Evolutionary conservation across 768 basidiomycete genomes (phyloP).

Genomic region (Rhodotorula graminis): DNA sequence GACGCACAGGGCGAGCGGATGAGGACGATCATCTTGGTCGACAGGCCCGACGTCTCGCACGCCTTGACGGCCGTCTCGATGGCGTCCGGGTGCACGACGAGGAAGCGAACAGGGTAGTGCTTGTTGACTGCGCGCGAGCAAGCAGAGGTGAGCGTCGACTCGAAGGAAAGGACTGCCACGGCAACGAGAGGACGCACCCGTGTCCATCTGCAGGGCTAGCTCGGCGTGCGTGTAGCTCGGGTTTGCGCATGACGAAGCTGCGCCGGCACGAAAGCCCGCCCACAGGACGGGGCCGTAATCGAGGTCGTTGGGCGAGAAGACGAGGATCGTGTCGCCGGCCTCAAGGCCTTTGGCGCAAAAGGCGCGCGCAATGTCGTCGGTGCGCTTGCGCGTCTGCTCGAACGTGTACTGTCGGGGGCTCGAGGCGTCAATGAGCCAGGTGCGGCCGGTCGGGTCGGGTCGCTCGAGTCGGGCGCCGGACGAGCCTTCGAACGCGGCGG

Average conservation of each 20-base stretch:
- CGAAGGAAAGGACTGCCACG: too few relatives aligned
- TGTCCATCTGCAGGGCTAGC: slow-evolving; percentile 20
- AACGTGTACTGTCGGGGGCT: neutral
- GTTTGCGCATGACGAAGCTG: slow-evolving; percentile 25
- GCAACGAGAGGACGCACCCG: neutral
- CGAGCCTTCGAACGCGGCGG: neutral
- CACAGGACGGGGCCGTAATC: slow-evolving; percentile 24
- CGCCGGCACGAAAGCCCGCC: slow-evolving; percentile 8
- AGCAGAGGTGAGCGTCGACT: too few relatives aligned
- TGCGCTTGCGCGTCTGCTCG: slow-evolving; percentile 12
- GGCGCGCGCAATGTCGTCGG: slow-evolving; percentile 17
- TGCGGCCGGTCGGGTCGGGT: neutral
- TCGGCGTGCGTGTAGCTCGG: slow-evolving; percentile 25
- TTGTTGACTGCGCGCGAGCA: neutral
- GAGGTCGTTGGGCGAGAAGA: slow-evolving; percentile 28
- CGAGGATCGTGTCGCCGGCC: neutral
- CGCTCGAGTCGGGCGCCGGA: neutral
- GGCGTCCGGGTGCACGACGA: slow-evolving; percentile 19
- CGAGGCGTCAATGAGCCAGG: slow-evolving; percentile 20
- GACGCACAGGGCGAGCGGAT: neutral
- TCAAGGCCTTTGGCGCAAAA: slow-evolving; percentile 4
- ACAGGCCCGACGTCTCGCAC: slow-evolving; percentile 6
- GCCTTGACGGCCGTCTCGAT: slow-evolving; percentile 28
- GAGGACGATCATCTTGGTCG: slow-evolving; percentile 19
- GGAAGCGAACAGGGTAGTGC: slow-evolving; percentile 21